These are phyloP conservation scores for Scheffersomyces stambukii DNA, from an alignment of 1,139 yeast species.

Conservation along the genomic window DNA sequence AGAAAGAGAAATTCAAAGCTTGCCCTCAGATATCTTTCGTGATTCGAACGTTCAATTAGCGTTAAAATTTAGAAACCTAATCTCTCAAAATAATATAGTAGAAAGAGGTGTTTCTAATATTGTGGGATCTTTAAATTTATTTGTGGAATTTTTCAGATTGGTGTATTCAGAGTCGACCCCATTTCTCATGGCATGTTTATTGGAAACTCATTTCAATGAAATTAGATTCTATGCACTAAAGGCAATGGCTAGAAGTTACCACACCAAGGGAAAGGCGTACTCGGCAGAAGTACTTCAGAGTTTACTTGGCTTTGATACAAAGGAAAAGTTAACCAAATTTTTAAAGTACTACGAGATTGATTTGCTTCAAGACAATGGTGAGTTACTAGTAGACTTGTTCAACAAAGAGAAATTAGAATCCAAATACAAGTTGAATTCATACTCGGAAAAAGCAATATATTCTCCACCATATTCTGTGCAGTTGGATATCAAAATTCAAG, in stretches of 20 bases:
- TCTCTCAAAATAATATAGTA: slow-evolving; percentile 59
- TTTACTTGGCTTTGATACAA: slow-evolving; percentile 64
- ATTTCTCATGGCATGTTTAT: slow-evolving; percentile 64
- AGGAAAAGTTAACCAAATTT: slow-evolving; percentile 50
- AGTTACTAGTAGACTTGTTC: slow-evolving; percentile 50
- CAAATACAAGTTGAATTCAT: slow-evolving; percentile 41
- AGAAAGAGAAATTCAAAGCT: slow-evolving; percentile 67
- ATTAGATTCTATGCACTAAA: slow-evolving; percentile 72
- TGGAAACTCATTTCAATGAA: slow-evolving; percentile 80
- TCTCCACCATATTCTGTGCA: slow-evolving; percentile 55
- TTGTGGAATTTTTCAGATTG: slow-evolving; percentile 59
- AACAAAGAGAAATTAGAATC: slow-evolving; percentile 43
- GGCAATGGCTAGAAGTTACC: slow-evolving; percentile 65
- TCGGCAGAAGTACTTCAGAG: slow-evolving; percentile 42
- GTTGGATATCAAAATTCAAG: slow-evolving; percentile 46
- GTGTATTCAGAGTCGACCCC: slow-evolving; percentile 54
- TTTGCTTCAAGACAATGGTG: slow-evolving; percentile 29
- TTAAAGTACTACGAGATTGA: slow-evolving; percentile 63
- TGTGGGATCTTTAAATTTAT: slow-evolving; percentile 62
- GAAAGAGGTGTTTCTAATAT: slow-evolving; percentile 55
- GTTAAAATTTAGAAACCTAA: slow-evolving; percentile 58
- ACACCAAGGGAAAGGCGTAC: slow-evolving; percentile 67
- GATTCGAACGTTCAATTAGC: slow-evolving; percentile 68
- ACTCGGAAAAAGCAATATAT: slow-evolving; percentile 44
- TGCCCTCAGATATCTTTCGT: slow-evolving; percentile 56